These are phyloP conservation scores for Talaromyces amestolkiae DNA, from an alignment of 2,329 filamentous ascomycete species.

Conservation along the genomic window DNA sequence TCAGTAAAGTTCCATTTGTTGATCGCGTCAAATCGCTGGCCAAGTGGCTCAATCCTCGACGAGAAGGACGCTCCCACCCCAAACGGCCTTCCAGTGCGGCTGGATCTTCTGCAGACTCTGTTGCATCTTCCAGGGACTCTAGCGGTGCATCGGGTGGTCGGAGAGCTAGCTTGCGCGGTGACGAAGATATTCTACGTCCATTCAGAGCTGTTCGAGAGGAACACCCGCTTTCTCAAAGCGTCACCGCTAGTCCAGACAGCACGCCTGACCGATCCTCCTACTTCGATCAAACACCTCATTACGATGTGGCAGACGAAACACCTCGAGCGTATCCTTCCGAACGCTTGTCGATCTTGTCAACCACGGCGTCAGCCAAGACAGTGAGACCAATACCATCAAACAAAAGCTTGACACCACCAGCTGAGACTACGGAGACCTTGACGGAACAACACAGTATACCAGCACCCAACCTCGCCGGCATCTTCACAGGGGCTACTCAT, in stretches of 20 bases:
- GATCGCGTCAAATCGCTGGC: constrained; percentile 79
- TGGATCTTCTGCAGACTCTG: constrained; percentile 56
- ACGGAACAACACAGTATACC: constrained; percentile 28
- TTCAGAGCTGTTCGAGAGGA: constrained; percentile 55
- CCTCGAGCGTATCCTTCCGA: constrained; percentile 40
- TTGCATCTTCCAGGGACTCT: constrained; percentile 54
- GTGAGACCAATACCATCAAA: constrained; percentile 36
- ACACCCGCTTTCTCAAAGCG: constrained; percentile 73
- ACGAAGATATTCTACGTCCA: constrained; percentile 55
- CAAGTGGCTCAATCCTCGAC: constrained; percentile 55
- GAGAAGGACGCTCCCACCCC: constrained; percentile 34
- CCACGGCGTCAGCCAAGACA: constrained; percentile 47
- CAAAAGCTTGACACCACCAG: background rate
- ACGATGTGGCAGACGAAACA: constrained; percentile 8
- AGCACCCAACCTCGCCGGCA: constrained; percentile 36
- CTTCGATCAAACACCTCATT: constrained; percentile 30
- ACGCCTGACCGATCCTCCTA: constrained; percentile 37
- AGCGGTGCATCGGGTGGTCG: constrained; percentile 47
- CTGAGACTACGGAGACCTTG: background rate
- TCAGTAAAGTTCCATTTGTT: constrained; percentile 82
- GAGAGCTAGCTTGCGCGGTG: constrained; percentile 57
- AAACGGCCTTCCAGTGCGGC: constrained; percentile 55
- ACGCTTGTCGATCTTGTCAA: constrained; percentile 45
- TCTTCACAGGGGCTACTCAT: constrained; percentile 40
- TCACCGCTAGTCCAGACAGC: constrained; percentile 65